Evolutionary conservation across 2,329 filamentous ascomycete species (phyloP), one percentile per base, ranked within the genome.

Genomic region (Colletotrichum caudatum): DNA sequence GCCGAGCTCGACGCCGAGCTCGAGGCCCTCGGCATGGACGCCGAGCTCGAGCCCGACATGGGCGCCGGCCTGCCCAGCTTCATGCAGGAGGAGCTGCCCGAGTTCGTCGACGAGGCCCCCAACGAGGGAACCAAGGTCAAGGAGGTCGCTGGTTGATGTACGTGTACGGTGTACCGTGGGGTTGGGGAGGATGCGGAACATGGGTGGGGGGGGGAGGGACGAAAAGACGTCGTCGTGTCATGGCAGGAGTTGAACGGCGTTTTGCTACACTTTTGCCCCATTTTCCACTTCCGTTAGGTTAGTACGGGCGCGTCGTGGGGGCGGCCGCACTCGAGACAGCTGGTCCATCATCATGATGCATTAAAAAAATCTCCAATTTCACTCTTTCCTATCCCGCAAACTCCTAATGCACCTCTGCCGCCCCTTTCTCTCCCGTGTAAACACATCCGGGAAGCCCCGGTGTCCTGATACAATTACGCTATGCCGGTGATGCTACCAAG

Each of bases 1-100:
- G 91, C 93, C 1, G 96, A 99, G 84, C 83, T 99, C 73, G 96
- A 99, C 84, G 96, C 96, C 5, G 96, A 99, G 86, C 84, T 99
- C 63, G 96, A 99, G 85, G 95, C 96, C 8, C 83, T 99, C 46
- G 95, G 95, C 1, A 92, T 97, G 77, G 96, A 99, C 83, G 92
- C 94, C n/a, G 93, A 98, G 83, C 87, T 97, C 76, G 95, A 97
- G 79, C 88, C 89, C 62, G 86, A 90, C 67, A 84, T 93, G 75
- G 89, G 82, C 50, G 82, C 81, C 61, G 84, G 84, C 14, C 86
- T 97, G 76, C 96, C 96, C 0, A 91, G 92, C 62, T 99, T 97
- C 82, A 86, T 99, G 86, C 89, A 94, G 79, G 96, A 98, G 77
- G 94, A 97, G 82, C 87, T 90, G 68, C 94, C 94, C 26, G 91